Evolutionary conservation across 2,329 filamentous ascomycete genomes (phyloP), one percentile per base, ranked within the genome.

Genomic region (Amesomyces nigricolor): DNA sequence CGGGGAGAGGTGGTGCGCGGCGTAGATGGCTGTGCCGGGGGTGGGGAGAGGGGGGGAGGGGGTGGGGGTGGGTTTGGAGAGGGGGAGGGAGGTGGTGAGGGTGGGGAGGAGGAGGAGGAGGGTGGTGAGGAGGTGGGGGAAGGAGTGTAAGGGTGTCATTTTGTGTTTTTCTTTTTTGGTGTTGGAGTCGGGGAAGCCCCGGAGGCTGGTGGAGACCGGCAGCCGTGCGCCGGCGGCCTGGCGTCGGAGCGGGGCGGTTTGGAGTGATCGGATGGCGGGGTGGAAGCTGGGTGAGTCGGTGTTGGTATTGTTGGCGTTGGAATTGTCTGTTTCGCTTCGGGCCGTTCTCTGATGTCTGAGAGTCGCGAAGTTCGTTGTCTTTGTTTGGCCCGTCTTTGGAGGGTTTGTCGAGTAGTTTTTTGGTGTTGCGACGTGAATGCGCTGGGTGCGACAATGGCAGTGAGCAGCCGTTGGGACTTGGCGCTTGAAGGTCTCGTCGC

Each of bases 41-140:
- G 58, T 59, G 11, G 63, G 63, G 46, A 49, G 62, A 3, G 63
- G 63, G 62, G 63, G 17, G 5, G 63, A 62, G n/a, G 37, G 29
- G n/a, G 58, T 58, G 8, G 32, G 9, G 32, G 72, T 70, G 61
- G 81, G 76, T 45, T 59, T 59, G 11, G 63, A 62, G 46, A 49
- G 62, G 5, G 63, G 63, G 8, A 51, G 17, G 5, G 63, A 62
- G n/a, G 37, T 29, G 17, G 58, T 58, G 8, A 46, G 32, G 39
- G 47, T 57, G 14, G 46, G 46, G 11, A 52, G 47, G 57, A 66
- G 66, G 26, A 77, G 65, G 59, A 77, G 66, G 58, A 78, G 62
- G 11, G 67, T 63, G 38, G 68, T 57, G 32, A 71, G 58, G 8
- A 56, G 26, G 22, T 48, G 30, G 48, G 53, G 53, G 54, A 35